phyloP scores from a whole-genome alignment of 2,329 filamentous ascomycete genomes.

The Calonectria henricotiae region DNA sequence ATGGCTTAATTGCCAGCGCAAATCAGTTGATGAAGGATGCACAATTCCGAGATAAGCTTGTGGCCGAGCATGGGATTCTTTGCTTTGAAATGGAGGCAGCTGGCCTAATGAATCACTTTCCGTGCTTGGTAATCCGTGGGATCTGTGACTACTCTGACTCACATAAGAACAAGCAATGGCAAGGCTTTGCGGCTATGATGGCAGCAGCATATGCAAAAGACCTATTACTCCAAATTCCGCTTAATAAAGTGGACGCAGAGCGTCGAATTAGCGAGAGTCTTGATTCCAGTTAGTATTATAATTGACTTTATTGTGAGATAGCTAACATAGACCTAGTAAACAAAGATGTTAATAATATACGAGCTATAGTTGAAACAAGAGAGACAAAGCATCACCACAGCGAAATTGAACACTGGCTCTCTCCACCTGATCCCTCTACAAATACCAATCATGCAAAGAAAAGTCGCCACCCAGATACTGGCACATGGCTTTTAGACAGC shows the following conservation, averaged over 20 bases:
- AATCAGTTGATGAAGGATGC: not conserved
- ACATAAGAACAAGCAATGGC: not conserved
- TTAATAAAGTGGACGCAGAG: not conserved
- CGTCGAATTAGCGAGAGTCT: not conserved
- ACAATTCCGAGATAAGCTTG: not conserved
- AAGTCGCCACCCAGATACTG: not conserved
- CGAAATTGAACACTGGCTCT: not conserved
- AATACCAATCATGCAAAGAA: not conserved
- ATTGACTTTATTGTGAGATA: not conserved
- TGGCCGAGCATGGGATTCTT: not conserved
- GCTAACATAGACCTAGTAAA: not conserved
- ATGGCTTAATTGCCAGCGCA: not conserved
- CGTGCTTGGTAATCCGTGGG: not conserved
- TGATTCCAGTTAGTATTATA: not conserved
- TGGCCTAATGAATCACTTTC: not conserved
- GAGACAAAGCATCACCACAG: not conserved
- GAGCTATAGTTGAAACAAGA: not conserved
- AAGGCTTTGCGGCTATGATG: not conserved
- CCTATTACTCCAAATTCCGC: not conserved
- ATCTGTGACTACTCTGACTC: not conserved
- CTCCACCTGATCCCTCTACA: not conserved
- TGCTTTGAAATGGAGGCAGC: not conserved
- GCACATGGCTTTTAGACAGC: not conserved
- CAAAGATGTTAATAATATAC: not conserved
- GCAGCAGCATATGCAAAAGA: not conserved